Evolutionary conservation across 352 stramenopile genomes (phyloP), one percentile per base, ranked within the genome.

Genomic region (Ochromonadaceae sp.): DNA sequence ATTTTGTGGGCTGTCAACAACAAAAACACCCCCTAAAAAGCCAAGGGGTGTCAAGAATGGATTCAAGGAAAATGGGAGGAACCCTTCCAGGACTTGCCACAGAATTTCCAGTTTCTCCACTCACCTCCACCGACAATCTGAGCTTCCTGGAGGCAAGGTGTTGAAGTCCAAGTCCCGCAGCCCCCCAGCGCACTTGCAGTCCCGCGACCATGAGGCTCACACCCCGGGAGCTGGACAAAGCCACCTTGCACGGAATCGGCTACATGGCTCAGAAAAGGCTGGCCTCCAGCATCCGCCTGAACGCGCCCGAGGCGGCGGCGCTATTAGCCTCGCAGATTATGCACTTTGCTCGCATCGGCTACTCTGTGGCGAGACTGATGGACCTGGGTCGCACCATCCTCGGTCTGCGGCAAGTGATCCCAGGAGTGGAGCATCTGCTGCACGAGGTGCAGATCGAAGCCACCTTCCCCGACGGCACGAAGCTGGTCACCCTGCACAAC

Each of bases 391-490:
- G 69, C 14, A 60, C 67, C 42, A 80, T 82, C 53, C 61, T 81
- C 30, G 76, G 75, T 20, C 22, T 71, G 59, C 79, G 74, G n/a
- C 84, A 97, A 76, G 89, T 97, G 20, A 76, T 94, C 65, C 78
- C 88, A 0, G 88, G 88, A n/a, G 88, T 98, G 38, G 70, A 85
- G 1, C 67, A 70, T 26, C 76, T 96, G 28, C 70, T 97, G 34
- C 72, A 86, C 49, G 83, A 96, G 68, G 87, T 98, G 30, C 89
- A 98, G 76, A 80, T 98, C 17, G 91, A 98, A 78, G 90, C 85
- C 20, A 97, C 90, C 26, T 98, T 98, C 78, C 87, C 85, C 0
- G 91, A 98, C 76, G 91, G 91, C 15, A 98, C 91, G 10, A 98
- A 98, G 74, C 81, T 98, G 43, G 78, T 97, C 53, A 98, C 91